These are phyloP conservation scores for Chlorella sp. DNA, from an alignment of 139 green algal species.

Conservation along the genomic window DNA sequence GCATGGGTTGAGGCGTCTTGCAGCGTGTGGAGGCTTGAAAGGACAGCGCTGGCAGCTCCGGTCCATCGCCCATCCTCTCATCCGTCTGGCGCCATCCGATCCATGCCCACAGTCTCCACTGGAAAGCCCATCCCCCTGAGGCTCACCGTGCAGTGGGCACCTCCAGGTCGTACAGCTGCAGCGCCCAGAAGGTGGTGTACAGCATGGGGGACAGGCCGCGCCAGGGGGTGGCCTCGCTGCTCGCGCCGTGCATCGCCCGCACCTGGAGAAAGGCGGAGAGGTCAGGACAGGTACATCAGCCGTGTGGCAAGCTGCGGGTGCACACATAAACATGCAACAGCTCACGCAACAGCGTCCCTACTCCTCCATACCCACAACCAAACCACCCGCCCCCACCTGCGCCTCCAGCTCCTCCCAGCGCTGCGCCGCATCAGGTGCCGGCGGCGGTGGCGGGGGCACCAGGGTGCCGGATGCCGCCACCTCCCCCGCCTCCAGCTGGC, in stretches of 20 bases:
- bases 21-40: neutral
- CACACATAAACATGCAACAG: too few species aligned
- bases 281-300: too few species aligned
- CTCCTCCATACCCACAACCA: too few species aligned
- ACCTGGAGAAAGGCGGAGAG: neutral
- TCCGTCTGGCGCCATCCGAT: too few species aligned
- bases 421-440: neutral
- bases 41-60: too few species aligned
- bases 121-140: too few species aligned
- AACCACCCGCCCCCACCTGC: neutral
- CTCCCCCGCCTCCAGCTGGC: slow-evolving; percentile 27
- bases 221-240: slow-evolving; percentile 34
- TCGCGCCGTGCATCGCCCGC: slow-evolving; percentile 22
- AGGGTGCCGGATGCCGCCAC: neutral
- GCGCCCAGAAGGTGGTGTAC: slow-evolving; percentile 82
- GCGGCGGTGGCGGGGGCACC: neutral
- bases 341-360: too few species aligned
- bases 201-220: slow-evolving; percentile 64
- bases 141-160: slow-evolving; percentile 42
- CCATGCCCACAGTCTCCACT: too few species aligned
- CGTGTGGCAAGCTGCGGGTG: too few species aligned
- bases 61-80: too few species aligned
- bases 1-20: too few species aligned
- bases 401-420: slow-evolving; percentile 38
- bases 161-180: slow-evolving; percentile 77